Evolutionary conservation across 139 green algal species (phyloP), one percentile per base, ranked within the genome.

Genomic region (Chlamydomonas sp.): DNA sequence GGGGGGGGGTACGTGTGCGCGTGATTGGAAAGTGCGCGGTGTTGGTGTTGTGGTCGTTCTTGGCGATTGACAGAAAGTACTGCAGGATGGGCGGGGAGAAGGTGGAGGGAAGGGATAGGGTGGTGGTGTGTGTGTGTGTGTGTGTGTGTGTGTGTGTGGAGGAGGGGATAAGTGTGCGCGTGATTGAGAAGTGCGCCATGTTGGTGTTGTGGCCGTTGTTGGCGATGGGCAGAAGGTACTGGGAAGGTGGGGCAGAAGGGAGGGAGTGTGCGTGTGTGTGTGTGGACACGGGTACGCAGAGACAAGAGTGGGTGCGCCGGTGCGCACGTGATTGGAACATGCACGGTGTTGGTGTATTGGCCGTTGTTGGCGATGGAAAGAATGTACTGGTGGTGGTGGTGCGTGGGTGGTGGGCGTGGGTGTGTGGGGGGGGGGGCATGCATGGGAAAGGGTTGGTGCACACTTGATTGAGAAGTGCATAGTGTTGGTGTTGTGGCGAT

Each of bases 331-430:
- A 20, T 26, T 54, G 20, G 43, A 20, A 54, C 16, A 20, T 54
- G 13, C 43, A 26, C 16, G 16, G n/a, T n/a, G n/a, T n/a, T n/a
- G n/a, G n/a, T n/a, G n/a, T n/a, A n/a, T n/a, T n/a, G n/a, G n/a
- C n/a, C n/a, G n/a, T n/a, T n/a, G n/a, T 89, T 87, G 47, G 80
- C 87, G 81, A 88, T 85, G 28, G 79, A 85, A 31, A 89, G 59
- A 5, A 87, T 58, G 5, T 75, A 80, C 62, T 84, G 73, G 28
- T 24, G 3, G 13, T 16, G 43, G 37, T 5, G 5, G 24, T 54
- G 13, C 13, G 0, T 13, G 30, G 5, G 22, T 37, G 54, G 54
- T 16, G n/a, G n/a, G n/a, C n/a, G 6, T 16, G 54, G 6, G n/a
- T n/a, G n/a, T n/a, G n/a, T n/a, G n/a, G n/a, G n/a, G n/a, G n/a